These are phyloP conservation scores for Solanum bukasovii DNA, from an alignment of 257 asterid genomes.

Conservation along the genomic window DNA sequence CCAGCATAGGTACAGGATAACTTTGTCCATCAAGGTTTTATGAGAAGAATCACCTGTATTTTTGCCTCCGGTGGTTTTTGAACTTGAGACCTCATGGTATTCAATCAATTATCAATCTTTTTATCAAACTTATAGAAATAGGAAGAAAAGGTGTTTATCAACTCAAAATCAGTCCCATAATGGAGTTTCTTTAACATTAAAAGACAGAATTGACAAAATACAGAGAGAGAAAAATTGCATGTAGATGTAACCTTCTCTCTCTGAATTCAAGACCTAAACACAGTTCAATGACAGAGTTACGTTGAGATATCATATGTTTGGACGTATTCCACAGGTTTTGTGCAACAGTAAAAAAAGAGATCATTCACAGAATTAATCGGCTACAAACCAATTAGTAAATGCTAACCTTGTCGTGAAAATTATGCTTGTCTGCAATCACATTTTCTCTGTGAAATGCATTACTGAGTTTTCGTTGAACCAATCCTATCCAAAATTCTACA, in stretches of 20 bases:
- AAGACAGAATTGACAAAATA: not conserved
- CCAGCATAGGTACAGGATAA: not conserved
- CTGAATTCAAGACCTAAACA: not conserved
- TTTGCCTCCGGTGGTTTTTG: not conserved
- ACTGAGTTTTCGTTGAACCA: slow-evolving; percentile 52
- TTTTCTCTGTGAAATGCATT: slow-evolving; percentile 61
- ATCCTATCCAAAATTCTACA: slow-evolving; percentile 68
- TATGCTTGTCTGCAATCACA: slow-evolving; percentile 30
- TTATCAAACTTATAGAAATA: not conserved
- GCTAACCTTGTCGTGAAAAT: slow-evolving; percentile 40
- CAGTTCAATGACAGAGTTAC: not conserved
- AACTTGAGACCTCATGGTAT: not conserved
- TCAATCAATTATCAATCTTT: not conserved
- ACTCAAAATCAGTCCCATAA: not conserved
- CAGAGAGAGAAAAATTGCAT: not conserved
- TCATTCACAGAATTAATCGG: not conserved
- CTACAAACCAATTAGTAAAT: not conserved
- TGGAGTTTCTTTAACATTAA: not conserved
- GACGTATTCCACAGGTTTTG: not conserved
- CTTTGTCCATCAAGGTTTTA: not conserved
- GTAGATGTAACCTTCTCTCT: not conserved
- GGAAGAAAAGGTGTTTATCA: not conserved
- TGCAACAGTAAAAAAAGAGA: not conserved
- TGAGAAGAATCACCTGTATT: not conserved
- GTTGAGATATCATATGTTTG: not conserved